phyloP scores from a whole-genome alignment of 2,329 filamentous ascomycete species.

The Beauveria medogensis region DNA sequence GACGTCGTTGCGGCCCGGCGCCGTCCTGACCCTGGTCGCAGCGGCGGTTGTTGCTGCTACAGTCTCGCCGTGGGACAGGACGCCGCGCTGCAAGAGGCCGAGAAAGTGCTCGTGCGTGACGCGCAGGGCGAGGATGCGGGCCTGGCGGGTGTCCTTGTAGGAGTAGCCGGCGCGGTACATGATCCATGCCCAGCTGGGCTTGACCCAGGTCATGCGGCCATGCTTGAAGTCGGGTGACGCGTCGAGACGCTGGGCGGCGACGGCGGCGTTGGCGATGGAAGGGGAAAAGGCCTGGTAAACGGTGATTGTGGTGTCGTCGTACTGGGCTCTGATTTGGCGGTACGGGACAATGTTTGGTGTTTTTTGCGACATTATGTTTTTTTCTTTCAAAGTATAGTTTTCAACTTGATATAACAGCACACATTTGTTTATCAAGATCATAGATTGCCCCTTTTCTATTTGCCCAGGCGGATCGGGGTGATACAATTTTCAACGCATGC shows the following conservation, averaged over 20 bases:
- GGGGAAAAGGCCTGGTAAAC: constrained; percentile 54
- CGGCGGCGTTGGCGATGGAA: constrained; percentile 44
- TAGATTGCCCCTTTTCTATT: too few relatives aligned
- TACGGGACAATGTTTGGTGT: constrained; percentile 21
- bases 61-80: constrained; percentile 19
- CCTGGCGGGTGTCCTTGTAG: constrained; percentile 46
- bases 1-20: constrained; percentile 15
- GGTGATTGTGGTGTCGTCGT: constrained; percentile 44
- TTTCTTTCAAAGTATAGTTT: not conserved
- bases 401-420: too few relatives aligned
- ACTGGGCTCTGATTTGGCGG: constrained; percentile 45
- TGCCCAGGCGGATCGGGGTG: not conserved
- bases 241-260: constrained; percentile 41
- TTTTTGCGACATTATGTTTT: not conserved
- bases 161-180: constrained; percentile 55
- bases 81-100: constrained; percentile 32
- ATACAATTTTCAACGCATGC: not conserved
- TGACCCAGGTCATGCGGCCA: constrained; percentile 58
- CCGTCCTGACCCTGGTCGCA: constrained; percentile 15
- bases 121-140: constrained; percentile 47
- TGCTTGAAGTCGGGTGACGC: constrained; percentile 44
- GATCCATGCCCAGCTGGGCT: constrained; percentile 57
- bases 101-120: constrained; percentile 45
- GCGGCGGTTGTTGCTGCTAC: not conserved
- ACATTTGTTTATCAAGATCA: too few relatives aligned